Evolutionary conservation across 257 asterid genomes (phyloP), one percentile per base, ranked within the genome.

Genomic region (Solanum sitiens): DNA sequence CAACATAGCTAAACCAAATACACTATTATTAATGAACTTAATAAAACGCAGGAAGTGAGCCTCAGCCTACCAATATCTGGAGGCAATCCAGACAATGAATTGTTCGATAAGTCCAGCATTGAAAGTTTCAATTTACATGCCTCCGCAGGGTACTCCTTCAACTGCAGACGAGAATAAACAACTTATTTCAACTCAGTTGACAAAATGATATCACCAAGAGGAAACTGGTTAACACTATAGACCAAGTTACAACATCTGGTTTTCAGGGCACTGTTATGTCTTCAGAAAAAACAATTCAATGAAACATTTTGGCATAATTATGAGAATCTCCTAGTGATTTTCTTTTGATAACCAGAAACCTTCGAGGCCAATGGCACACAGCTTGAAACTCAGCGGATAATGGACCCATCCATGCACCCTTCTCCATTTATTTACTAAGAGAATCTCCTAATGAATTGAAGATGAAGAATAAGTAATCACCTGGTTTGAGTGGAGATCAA

Each of bases 401-500:
- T 10, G 80, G 50, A 73, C 47, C 47, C 30, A 6, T 23, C 16
- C 30, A 16, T 73, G 15, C 0, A 72, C 30, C 80, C 80, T 35
- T 35, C 47, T 35, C 27, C 80, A 35, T 7, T 35, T 73, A 37
- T 18, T 20, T 20, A 9, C 80, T 11, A 37, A 35, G 30, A 33
- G 40, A 13, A 56, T 65, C 47, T 50, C 77, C 25, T 79, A 87
- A 83, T 11, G 89, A 83, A 33, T 61, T n/a, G 42, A 80, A 77
- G 86, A 89, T 30, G 72, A 84, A 11, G 71, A 75, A 88, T 53
- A n/a, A 72, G 74, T 16, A 89, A 47, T 27, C 83, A 97, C 99
- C 99, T 94, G 97, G 91, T 97, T 97, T 88, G 99, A 95, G 89
- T 96, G 99, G 92, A 97, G 95, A 93, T 97, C 98, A 91, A 97